Evolutionary conservation across 2,329 filamentous ascomycete species (phyloP).

Genomic region (Aspergillus versicolor): DNA sequence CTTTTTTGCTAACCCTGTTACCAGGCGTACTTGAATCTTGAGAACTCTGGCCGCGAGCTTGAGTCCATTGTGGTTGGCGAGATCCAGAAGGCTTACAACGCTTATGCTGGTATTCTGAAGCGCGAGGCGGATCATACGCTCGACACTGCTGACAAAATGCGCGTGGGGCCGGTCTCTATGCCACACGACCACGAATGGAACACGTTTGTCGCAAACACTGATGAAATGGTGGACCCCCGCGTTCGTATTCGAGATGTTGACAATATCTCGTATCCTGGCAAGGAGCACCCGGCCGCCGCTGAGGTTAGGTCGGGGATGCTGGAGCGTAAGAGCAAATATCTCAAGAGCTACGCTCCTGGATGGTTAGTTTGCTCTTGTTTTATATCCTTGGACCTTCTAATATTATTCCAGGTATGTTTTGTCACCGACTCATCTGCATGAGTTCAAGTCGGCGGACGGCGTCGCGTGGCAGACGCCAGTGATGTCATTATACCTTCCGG

Average conservation of each 20-base stretch:
- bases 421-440: slow-evolving; percentile 93
- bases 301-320: slow-evolving; percentile 89
- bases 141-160: slow-evolving; percentile 74
- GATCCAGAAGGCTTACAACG: slow-evolving; percentile 97
- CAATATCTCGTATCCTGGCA: slow-evolving; percentile 87
- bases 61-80: slow-evolving; percentile 96
- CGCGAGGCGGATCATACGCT: slow-evolving; percentile 83
- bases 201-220: slow-evolving; percentile 74
- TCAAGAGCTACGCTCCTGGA: slow-evolving; percentile 94
- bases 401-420: slow-evolving; percentile 73
- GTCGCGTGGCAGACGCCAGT: slow-evolving; percentile 77
- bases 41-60: slow-evolving; percentile 88
- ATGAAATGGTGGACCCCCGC: slow-evolving; percentile 82
- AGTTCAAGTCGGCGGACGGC: slow-evolving; percentile 98
- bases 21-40: slow-evolving; percentile 89
- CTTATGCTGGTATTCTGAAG: slow-evolving; percentile 86
- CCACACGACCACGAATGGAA: slow-evolving; percentile 92
- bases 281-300: slow-evolving; percentile 75
- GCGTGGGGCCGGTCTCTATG: slow-evolving; percentile 84
- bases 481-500: slow-evolving; percentile 93
- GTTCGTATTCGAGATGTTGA: slow-evolving; percentile 74
- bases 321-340: slow-evolving; percentile 97
- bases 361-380: slow-evolving; percentile 61
- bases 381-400: slow-evolving; percentile 10
- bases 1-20: background rate